These are phyloP conservation scores for Yarrowia yakushimensis DNA, from an alignment of 805 yeast species.

Conservation along the genomic window DNA sequence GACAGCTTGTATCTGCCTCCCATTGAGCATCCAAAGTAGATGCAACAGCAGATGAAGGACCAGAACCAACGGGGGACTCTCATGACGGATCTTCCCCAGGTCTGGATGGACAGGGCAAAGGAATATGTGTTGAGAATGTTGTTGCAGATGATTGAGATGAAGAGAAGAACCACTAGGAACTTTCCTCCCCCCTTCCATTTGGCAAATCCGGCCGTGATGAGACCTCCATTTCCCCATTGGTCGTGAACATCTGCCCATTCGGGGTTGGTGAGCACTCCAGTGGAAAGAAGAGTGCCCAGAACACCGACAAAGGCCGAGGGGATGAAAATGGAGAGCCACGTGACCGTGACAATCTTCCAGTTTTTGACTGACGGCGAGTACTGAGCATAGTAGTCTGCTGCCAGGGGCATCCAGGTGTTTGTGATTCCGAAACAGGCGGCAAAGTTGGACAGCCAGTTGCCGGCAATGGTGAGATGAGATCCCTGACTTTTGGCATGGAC, in stretches of 20 bases:
- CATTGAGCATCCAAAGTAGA: conserved; percentile 66
- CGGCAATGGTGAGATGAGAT: conserved; percentile 47
- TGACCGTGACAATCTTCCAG: conserved; percentile 51
- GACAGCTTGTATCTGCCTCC: conserved; percentile 74
- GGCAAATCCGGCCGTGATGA: conserved; percentile 58
- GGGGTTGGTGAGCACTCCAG: conserved; percentile 55
- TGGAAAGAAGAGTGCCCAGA: conserved; percentile 66
- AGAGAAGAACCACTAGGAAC: conserved; percentile 64
- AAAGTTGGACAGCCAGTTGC: conserved; percentile 71
- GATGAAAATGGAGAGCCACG: conserved; percentile 61
- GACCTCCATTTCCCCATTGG: conserved; percentile 68
- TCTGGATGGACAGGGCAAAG: conserved; percentile 73
- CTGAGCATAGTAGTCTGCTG: conserved; percentile 78
- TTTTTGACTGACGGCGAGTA: conserved; percentile 71
- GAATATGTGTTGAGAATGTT: conserved; percentile 79
- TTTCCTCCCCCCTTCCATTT: conserved; percentile 78
- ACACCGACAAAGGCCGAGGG: conserved; percentile 78
- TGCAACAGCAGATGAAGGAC: conserved; percentile 57
- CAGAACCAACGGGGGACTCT: conserved; percentile 75
- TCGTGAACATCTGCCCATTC: conserved; percentile 59
- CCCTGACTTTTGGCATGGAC: conserved; percentile 39
- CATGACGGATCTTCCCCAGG: conserved; percentile 47
- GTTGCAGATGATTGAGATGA: conserved; percentile 74
- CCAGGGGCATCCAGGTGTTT: conserved; percentile 84
- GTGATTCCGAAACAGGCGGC: conserved; percentile 73